Base-by-base conservation (phyloP, 2,329 filamentous ascomycete species). In the Aspergillus quadricinctus region DNA sequence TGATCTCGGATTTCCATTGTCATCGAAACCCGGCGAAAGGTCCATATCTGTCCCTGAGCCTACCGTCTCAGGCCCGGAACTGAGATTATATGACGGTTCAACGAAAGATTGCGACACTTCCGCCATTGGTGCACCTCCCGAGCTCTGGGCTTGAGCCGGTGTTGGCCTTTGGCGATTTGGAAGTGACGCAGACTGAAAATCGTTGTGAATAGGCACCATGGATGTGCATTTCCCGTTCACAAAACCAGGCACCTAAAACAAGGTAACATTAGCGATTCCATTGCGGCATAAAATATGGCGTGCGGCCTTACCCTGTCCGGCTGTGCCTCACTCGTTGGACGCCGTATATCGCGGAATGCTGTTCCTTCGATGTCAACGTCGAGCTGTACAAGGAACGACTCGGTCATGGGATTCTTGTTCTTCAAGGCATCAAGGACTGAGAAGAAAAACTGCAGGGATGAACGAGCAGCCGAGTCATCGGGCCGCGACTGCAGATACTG, bases 401-500 rank as follows among this genome's bases (percentile, higher is more conserved):
- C 92, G 0, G 93, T 96, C 50, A 99, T 79, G 0, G 92, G 92
- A 63, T 96, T 97, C 65, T 89, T 89, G 57, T 84, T 84, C 74
- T 95, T 96, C 62, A 97, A 76, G 3, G 90, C 91, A 62, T 92
- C 89, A 86, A 99, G 96, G 4, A 93, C 92, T 21, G 88, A 87
- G 2, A 97, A 81, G 17, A 97, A 81, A 70, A 99, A 97, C 55
- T 92, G 87, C n/a, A 97, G 77, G 0, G 92, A 92, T 55, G 93
- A 88, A 19, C 85, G 62, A 85, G 89, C 72, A 85, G 89, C 68
- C 81, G 85, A 72, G 56, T 97, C 93, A 29, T 93, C 88, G 0
- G 92, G 91, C n/a, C 88, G 83, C 55, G 89, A 94, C 74, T 96
- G 97, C n/a, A 97, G 81, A 67, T 95, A 97, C 71, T 97, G 93